Evolutionary conservation across 257 asterid species (phyloP).

Genomic region (Echium plantagineum): DNA sequence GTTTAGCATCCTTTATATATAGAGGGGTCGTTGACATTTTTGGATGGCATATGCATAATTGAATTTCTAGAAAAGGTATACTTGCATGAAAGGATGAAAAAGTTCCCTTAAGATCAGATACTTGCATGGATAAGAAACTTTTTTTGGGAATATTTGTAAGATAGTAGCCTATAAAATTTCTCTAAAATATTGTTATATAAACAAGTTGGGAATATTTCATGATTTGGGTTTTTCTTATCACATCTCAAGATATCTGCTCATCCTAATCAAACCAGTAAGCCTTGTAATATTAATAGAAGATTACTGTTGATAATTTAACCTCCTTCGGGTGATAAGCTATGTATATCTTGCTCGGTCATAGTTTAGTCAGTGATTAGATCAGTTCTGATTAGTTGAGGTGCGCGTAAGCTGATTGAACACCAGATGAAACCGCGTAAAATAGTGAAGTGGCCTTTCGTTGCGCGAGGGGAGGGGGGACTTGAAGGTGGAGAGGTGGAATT

Average conservation of each 20-base stretch:
- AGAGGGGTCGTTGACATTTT: background rate
- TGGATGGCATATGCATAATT: background rate
- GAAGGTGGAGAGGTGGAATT: background rate
- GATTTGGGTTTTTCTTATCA: too few species aligned
- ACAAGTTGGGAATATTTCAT: background rate
- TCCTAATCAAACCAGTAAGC: too few species aligned
- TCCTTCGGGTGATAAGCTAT: too few species aligned
- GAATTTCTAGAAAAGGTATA: background rate
- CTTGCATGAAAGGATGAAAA: background rate
- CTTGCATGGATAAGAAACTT: background rate
- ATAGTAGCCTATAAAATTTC: background rate
- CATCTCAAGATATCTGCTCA: too few species aligned
- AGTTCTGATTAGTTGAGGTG: too few species aligned
- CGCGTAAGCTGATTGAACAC: too few species aligned
- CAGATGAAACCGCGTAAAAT: too few species aligned
- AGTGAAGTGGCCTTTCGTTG: background rate
- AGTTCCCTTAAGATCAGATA: slow-evolving; percentile 2
- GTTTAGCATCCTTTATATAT: background rate
- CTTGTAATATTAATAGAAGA: too few species aligned
- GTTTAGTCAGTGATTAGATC: too few species aligned
- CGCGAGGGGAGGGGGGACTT: background rate
- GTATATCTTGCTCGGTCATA: too few species aligned
- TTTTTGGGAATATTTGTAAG: background rate
- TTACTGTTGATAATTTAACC: too few species aligned
- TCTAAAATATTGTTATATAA: background rate